These are phyloP conservation scores for Thymus mandschuricus DNA, from an alignment of 257 asterid species.

Conservation along the genomic window DNA sequence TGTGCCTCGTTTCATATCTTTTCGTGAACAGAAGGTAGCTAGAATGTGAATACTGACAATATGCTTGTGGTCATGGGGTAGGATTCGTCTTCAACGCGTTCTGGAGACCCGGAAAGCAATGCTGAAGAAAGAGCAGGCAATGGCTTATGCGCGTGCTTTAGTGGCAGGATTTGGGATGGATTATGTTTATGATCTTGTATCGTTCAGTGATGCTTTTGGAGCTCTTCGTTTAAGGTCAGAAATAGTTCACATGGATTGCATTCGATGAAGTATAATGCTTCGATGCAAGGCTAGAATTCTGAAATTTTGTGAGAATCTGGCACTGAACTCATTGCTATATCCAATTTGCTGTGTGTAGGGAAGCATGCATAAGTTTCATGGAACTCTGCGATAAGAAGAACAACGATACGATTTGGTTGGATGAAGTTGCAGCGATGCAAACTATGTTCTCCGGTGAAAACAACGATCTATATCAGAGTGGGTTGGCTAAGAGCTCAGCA, in stretches of 20 bases:
- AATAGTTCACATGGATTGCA: background rate
- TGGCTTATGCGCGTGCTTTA: constrained; percentile 93
- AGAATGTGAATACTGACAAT: background rate
- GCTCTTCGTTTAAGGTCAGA: constrained; percentile 76
- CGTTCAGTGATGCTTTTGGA: constrained; percentile 79
- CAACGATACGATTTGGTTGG: constrained; percentile 73
- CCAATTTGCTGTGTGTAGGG: constrained; percentile 41
- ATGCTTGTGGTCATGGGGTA: constrained; percentile 32
- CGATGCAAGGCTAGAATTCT: background rate
- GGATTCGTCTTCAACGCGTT: constrained; percentile 74
- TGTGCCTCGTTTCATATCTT: constrained; percentile 21
- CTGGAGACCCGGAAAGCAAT: constrained; percentile 75
- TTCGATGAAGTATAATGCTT: background rate
- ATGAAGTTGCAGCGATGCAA: constrained; percentile 83
- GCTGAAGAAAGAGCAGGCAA: constrained; percentile 82
- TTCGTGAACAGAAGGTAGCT: constrained; percentile 21
- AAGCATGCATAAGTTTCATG: constrained; percentile 69
- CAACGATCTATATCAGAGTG: constrained; percentile 40
- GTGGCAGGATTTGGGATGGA: constrained; percentile 79
- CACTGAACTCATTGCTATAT: background rate
- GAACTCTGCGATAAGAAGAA: constrained; percentile 73
- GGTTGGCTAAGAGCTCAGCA: constrained; percentile 43
- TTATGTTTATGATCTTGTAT: constrained; percentile 58
- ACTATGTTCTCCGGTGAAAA: constrained; percentile 50
- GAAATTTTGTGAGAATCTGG: background rate